phyloP scores from a whole-genome alignment of 345 rosid genomes.

The rapeseed (Brassica napus) region Da-Ae NC_063449.1:28370001-28370500 shows the following conservation, averaged over 20 bases:
- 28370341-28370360: slow-evolving; percentile 96
- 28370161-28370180: not conserved
- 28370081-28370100: slow-evolving; percentile 86
- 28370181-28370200: not conserved
- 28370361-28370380: slow-evolving; percentile 60
- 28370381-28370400: slow-evolving; percentile 55
- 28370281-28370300: slow-evolving; percentile 89
- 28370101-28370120: slow-evolving; percentile 78
- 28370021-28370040: not conserved
- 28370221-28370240: slow-evolving; percentile 79
- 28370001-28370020: not conserved
- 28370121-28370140: slow-evolving; percentile 65
- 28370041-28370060: slow-evolving; percentile 97
- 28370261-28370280: slow-evolving; percentile 57
- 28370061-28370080: slow-evolving; percentile 82
- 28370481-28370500: slow-evolving; percentile 47
- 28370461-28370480: not conserved
- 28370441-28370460: not conserved
- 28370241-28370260: slow-evolving; percentile 69
- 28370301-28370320: slow-evolving; percentile 82
- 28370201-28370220: slow-evolving; percentile 52
- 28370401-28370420: slow-evolving; percentile 53
- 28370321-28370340: slow-evolving; percentile 91
- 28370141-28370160: slow-evolving; percentile 55
- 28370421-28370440: slow-evolving; percentile 46